These are phyloP conservation scores for Phytophthora chlamydospora DNA, from an alignment of 352 stramenopile species.

Conservation along the genomic window DNA sequence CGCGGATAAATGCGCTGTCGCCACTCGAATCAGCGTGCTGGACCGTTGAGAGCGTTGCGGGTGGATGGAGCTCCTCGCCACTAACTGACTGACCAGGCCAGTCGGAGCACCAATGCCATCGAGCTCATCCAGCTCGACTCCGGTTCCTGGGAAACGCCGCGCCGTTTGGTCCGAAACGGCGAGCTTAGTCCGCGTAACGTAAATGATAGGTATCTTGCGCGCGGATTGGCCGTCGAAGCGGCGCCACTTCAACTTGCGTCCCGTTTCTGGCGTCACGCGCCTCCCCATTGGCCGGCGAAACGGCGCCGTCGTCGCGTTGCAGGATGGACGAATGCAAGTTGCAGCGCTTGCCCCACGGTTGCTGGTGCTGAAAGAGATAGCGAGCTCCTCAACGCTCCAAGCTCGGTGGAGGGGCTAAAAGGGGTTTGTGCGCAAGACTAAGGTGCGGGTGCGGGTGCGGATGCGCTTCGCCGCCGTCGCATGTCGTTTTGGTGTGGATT, in stretches of 20 bases:
- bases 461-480: background rate
- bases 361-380: background rate
- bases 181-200: constrained; percentile 15
- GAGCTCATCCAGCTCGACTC: background rate
- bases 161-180: background rate
- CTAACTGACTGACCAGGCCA: background rate
- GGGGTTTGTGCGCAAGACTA: background rate
- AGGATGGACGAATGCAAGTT: background rate
- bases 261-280: constrained; percentile 3
- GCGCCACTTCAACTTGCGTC: constrained; percentile 20
- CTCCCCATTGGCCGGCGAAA: no score
- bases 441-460: background rate
- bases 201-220: constrained; percentile 25
- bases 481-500: constrained; percentile 1
- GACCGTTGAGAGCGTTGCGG: background rate
- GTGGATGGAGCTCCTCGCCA: background rate
- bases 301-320: no score
- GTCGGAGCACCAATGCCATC: background rate
- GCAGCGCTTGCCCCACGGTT: background rate
- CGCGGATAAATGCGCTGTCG: constrained; percentile 14
- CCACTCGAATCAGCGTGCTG: constrained; percentile 1
- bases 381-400: background rate
- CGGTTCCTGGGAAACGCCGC: constrained; percentile 2
- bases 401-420: background rate
- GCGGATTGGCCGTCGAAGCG: constrained; percentile 10